Evolutionary conservation across 352 stramenopile genomes (phyloP).

Genomic region (Phytopythium cucurbitacearum): DNA sequence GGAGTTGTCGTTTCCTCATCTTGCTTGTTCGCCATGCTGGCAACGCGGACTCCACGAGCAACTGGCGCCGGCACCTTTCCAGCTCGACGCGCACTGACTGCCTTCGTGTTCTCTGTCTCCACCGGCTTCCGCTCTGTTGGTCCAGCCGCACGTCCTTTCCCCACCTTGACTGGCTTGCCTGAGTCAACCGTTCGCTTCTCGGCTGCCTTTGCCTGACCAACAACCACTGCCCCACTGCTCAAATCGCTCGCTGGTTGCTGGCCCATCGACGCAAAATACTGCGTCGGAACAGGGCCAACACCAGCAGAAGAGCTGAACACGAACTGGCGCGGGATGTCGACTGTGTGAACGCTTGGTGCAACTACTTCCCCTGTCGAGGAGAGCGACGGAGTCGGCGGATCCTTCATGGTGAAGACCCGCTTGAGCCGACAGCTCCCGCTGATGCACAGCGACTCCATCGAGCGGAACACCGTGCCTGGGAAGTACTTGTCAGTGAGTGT

Average conservation of each 20-base stretch:
- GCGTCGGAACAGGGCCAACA: conserved; percentile 27
- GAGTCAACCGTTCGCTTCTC: no score
- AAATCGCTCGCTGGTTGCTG: conserved; percentile 5
- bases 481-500: conserved; percentile 60
- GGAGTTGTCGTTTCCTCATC: no score
- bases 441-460: conserved; percentile 75
- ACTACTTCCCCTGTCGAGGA: conserved; percentile 6
- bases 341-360: conserved; percentile 22
- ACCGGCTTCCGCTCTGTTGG: no score
- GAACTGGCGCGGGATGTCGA: conserved; percentile 70
- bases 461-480: conserved; percentile 44
- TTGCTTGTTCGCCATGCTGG: no score
- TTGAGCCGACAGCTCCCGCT: conserved; percentile 72
- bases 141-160: no score
- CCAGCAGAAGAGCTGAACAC: conserved; percentile 21
- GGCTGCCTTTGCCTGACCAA: no score
- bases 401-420: conserved; percentile 86
- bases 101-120: no score
- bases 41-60: no score
- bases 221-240: no score
- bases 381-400: conserved; percentile 37
- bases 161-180: no score
- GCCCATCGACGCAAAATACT: conserved; percentile 38
- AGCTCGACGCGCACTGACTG: no score
- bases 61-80: no score